phyloP scores from a whole-genome alignment of 2,329 filamentous ascomycete species.

The Colletotrichum neosansevieriae region DNA sequence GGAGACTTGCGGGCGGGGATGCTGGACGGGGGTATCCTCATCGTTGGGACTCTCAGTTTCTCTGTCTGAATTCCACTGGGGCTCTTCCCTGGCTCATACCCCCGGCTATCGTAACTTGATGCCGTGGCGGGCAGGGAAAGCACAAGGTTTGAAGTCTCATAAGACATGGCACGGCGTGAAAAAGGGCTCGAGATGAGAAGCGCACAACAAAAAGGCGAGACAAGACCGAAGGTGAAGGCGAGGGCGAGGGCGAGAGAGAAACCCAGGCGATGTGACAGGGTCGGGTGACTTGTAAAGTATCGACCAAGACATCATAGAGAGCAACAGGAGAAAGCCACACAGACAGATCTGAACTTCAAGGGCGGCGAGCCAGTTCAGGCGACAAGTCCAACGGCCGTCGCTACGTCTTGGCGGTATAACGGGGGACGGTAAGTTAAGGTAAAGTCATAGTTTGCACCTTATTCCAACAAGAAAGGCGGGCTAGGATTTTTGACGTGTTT shows the following conservation, averaged over 20 bases:
- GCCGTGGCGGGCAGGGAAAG: no score
- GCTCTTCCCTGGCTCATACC: not conserved
- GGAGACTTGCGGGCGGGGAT: not conserved
- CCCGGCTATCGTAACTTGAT: not conserved
- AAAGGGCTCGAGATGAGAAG: not conserved
- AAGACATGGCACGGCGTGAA: not conserved
- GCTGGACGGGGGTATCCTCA: constrained; percentile 57
- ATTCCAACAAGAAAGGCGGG: not conserved
- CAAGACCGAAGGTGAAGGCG: no score
- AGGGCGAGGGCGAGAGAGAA: no score
- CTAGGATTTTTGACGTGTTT: no score
- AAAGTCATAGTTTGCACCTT: constrained; percentile 11
- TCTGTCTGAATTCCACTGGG: constrained; percentile 1
- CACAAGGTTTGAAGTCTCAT: not conserved
- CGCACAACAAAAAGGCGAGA: no score
- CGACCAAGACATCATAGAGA: no score
- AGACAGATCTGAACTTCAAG: no score
- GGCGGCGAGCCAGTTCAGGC: no score
- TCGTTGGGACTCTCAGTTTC: constrained; percentile 47
- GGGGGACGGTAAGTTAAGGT: not conserved
- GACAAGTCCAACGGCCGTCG: not conserved
- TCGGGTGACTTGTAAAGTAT: no score
- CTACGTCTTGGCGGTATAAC: no score
- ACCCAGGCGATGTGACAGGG: no score
- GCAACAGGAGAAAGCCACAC: no score